A percentile compares a stretch with the other conserved stretches of the same genome.
Evolutionary conservation across 352 stramenopile species (phyloP).

Genomic region (Globisporangium emineosum): DNA sequence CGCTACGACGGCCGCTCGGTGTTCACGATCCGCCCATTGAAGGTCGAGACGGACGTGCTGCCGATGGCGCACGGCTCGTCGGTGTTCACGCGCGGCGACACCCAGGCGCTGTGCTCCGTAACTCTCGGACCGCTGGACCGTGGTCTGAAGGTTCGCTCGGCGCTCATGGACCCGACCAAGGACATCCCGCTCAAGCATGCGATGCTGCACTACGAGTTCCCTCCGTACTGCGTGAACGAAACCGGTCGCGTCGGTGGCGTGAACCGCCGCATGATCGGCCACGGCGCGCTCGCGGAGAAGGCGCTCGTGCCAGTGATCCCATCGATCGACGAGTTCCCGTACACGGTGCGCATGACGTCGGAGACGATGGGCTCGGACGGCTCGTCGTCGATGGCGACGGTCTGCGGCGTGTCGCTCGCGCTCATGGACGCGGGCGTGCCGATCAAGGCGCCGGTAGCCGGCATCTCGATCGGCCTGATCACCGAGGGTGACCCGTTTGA

Average conservation of each 20-base stretch:
- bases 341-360: constrained; percentile 95
- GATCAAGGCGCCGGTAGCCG: constrained; percentile 91
- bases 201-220: constrained; percentile 99
- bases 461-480: constrained; percentile 94
- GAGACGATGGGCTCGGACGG: constrained; percentile 95
- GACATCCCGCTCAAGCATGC: constrained; percentile 60
- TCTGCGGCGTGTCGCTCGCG: constrained; percentile 95
- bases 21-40: constrained; percentile 81
- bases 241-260: constrained; percentile 83
- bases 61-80: constrained; percentile 89
- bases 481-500: constrained; percentile 70
- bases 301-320: constrained; percentile 92
- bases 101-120: constrained; percentile 88
- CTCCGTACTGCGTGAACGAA: constrained; percentile 96
- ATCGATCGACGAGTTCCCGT: constrained; percentile 91
- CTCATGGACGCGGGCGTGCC: constrained; percentile 97
- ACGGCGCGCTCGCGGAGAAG: constrained; percentile 97
- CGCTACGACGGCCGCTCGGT: constrained; percentile 86
- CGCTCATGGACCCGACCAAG: constrained; percentile 42
- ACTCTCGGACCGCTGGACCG: constrained; percentile 82
- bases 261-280: constrained; percentile 94
- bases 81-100: constrained; percentile 87
- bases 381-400: constrained; percentile 95
- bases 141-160: constrained; percentile 64
- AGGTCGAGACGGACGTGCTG: constrained; percentile 84